Percentiles rank a stretch among this genome's conserved stretches.
Conservation (phyloP, 2,329 filamentous ascomycete species). For the Apiospora marii region DNA sequence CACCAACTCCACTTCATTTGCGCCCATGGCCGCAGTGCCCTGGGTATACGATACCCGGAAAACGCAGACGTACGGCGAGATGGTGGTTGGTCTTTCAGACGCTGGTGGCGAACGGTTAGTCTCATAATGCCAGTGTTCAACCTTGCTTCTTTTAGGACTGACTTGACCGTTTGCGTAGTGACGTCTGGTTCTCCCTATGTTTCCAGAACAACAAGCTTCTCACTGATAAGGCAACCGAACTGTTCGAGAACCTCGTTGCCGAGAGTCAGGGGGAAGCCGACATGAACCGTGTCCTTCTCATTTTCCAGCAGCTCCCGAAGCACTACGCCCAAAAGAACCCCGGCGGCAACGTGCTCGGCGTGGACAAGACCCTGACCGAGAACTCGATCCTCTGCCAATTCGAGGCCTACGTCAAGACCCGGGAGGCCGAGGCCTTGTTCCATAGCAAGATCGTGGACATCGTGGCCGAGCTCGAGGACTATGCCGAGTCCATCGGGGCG, state of each 20-base stretch:
- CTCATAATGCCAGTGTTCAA: too few species aligned
- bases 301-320: constrained; percentile 35
- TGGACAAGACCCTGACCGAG: constrained; percentile 40
- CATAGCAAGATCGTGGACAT: constrained; percentile 41
- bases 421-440: constrained; percentile 36
- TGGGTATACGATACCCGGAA: background rate
- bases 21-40: constrained; percentile 1
- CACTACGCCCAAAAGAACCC: constrained; percentile 43
- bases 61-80: background rate
- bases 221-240: constrained; percentile 27
- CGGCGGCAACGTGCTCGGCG: constrained; percentile 50
- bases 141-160: too few species aligned
- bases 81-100: too few species aligned
- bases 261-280: too few species aligned
- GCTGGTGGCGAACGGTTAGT: too few species aligned
- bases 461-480: constrained; percentile 38
- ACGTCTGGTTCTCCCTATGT: constrained; percentile 31
- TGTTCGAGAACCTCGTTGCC: too few species aligned
- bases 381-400: constrained; percentile 43
- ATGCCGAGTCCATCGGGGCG: constrained; percentile 27
- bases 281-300: too few species aligned
- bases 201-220: constrained; percentile 32
- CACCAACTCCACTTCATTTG: background rate
- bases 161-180: background rate
- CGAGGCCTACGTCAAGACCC: constrained; percentile 40